These are phyloP conservation scores for Diaporthe eres DNA, from an alignment of 2,329 filamentous ascomycete genomes.

Conservation along the genomic window DNA sequence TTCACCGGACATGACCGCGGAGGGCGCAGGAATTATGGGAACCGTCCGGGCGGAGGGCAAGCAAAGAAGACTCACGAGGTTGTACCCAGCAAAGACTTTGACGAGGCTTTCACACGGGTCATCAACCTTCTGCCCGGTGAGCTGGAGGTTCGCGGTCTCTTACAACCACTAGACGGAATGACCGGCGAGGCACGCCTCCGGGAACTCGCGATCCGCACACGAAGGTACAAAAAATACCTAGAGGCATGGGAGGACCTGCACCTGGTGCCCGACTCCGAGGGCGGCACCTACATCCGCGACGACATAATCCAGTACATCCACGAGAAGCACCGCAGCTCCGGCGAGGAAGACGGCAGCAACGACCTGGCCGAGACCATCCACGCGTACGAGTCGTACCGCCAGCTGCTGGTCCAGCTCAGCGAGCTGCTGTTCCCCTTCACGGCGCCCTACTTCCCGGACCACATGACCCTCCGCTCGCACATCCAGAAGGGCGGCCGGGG, in stretches of 20 bases:
- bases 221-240: slow-evolving; percentile 55
- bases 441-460: slow-evolving; percentile 58
- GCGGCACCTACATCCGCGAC: slow-evolving; percentile 55
- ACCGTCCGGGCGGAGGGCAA: background rate
- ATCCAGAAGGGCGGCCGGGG: slow-evolving; percentile 58
- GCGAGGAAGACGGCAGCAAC: slow-evolving; percentile 39
- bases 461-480: slow-evolving; percentile 58
- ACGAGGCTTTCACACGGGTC: slow-evolving; percentile 46
- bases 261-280: slow-evolving; percentile 48
- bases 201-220: slow-evolving; percentile 56
- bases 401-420: slow-evolving; percentile 55
- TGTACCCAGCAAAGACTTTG: slow-evolving; percentile 40
- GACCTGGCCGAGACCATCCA: slow-evolving; percentile 52
- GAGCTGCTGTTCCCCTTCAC: slow-evolving; percentile 56
- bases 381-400: slow-evolving; percentile 58
- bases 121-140: slow-evolving; percentile 51
- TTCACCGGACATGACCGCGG: background rate
- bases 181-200: slow-evolving; percentile 56
- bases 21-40: background rate
- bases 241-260: slow-evolving; percentile 57
- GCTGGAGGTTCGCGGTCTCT: slow-evolving; percentile 52
- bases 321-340: slow-evolving; percentile 43
- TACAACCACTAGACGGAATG: slow-evolving; percentile 52
- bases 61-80: background rate
- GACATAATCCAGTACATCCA: slow-evolving; percentile 56